A percentile compares a stretch with the other conserved stretches of the same genome.
Conservation (phyloP, 2,329 filamentous ascomycete species). For the Paecilomyces sp. region DNA sequence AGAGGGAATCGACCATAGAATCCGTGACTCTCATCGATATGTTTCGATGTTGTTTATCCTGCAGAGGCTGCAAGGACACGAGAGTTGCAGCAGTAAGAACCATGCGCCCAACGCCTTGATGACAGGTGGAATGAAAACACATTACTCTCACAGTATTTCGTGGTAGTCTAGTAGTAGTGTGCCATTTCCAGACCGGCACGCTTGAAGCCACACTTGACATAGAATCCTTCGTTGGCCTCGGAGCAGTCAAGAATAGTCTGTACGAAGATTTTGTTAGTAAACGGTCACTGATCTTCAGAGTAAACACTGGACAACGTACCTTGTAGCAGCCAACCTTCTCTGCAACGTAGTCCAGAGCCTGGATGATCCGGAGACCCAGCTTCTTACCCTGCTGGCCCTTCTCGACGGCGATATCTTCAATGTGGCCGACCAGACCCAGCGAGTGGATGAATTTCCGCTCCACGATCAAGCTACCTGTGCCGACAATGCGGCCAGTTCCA, state of each 20-base stretch:
- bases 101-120: neutral
- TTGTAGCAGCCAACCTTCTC: constrained; percentile 91
- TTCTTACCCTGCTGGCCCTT: constrained; percentile 98
- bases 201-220: constrained; percentile 94
- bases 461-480: constrained; percentile 80
- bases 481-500: constrained; percentile 64
- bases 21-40: neutral
- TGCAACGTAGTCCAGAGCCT: constrained; percentile 84
- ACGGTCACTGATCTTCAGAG: constrained; percentile 1
- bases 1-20: neutral
- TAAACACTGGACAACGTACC: constrained; percentile 33
- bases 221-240: constrained; percentile 94
- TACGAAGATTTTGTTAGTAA: constrained; percentile 1
- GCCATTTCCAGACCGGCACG: constrained; percentile 93
- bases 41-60: neutral
- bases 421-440: constrained; percentile 67
- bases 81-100: neutral
- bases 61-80: neutral
- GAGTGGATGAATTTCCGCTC: constrained; percentile 67
- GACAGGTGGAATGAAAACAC: neutral
- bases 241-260: constrained; percentile 93
- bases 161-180: constrained; percentile 62
- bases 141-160: neutral
- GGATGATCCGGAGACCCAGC: constrained; percentile 83
- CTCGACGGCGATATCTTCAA: constrained; percentile 93